These are phyloP conservation scores for Daldinia concentrica DNA, from an alignment of 495 filamentous ascomycete species.

Conservation along the genomic window DNA sequence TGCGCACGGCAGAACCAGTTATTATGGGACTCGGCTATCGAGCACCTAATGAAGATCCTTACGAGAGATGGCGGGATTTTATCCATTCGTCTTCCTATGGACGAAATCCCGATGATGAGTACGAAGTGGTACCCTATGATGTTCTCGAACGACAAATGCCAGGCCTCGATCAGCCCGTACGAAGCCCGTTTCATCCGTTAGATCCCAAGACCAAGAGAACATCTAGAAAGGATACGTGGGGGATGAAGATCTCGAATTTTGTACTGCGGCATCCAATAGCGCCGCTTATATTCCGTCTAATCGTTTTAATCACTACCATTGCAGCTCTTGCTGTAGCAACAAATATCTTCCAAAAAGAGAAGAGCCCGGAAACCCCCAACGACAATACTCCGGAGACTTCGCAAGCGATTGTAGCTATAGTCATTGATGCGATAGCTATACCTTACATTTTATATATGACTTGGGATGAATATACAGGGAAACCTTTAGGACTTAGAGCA, in stretches of 20 bases:
- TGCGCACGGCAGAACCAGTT: constrained; percentile 63
- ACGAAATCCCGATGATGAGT: constrained; percentile 54
- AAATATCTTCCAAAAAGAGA: constrained; percentile 72
- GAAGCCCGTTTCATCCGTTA: constrained; percentile 64
- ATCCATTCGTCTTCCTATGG: constrained; percentile 62
- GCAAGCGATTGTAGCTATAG: constrained; percentile 87
- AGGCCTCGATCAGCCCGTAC: constrained; percentile 53
- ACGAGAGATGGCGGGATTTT: constrained; percentile 60
- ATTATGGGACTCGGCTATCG: constrained; percentile 60
- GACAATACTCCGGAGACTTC: constrained; percentile 64
- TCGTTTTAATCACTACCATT: constrained; percentile 82
- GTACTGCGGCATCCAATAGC: constrained; percentile 84
- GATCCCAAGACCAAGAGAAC: constrained; percentile 48
- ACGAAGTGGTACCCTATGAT: constrained; percentile 54
- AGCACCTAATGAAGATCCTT: constrained; percentile 43
- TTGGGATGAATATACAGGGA: constrained; percentile 94
- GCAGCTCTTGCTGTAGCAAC: constrained; percentile 82
- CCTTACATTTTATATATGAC: constrained; percentile 93
- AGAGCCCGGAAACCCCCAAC: constrained; percentile 44
- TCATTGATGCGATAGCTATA: constrained; percentile 87
- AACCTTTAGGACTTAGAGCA: constrained; percentile 86
- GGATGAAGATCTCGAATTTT: constrained; percentile 57
- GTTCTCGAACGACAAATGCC: constrained; percentile 60
- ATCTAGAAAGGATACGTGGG: constrained; percentile 55
- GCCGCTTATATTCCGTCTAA: constrained; percentile 82